These are phyloP conservation scores for Ophiocordyceps camponoti-leonardi DNA, from an alignment of 2,329 filamentous ascomycete genomes.

Conservation along the genomic window DNA sequence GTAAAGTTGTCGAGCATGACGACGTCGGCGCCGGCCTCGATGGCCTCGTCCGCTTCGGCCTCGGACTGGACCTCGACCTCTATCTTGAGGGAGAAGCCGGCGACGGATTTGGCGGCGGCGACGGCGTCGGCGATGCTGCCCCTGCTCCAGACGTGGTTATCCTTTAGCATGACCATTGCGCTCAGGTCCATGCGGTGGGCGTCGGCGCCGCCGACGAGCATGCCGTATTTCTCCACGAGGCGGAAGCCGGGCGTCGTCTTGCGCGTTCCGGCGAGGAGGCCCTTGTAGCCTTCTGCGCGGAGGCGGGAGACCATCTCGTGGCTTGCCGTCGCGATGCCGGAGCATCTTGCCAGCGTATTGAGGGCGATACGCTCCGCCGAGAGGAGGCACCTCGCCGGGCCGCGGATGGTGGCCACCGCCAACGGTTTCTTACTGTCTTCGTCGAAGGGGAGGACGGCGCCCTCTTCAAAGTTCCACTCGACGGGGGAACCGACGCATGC, in stretches of 20 bases:
- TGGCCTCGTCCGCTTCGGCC: constrained; percentile 79
- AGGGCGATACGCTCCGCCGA: constrained; percentile 88
- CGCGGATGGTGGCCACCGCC: constrained; percentile 61
- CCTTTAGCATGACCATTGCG: constrained; percentile 97
- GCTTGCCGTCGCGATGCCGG: constrained; percentile 66
- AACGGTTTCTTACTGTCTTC: constrained; percentile 32
- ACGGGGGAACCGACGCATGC: constrained; percentile 50
- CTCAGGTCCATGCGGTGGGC: constrained; percentile 80
- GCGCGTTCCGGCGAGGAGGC: constrained; percentile 79
- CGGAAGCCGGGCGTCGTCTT: constrained; percentile 96
- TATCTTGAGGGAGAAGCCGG: constrained; percentile 82
- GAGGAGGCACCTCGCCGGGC: constrained; percentile 63
- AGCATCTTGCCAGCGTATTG: constrained; percentile 80
- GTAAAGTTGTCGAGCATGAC: constrained; percentile 97
- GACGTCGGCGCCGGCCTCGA: constrained; percentile 78
- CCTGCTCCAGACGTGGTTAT: constrained; percentile 93
- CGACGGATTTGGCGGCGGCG: constrained; percentile 62
- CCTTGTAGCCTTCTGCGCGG: constrained; percentile 54
- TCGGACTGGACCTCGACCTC: constrained; percentile 91
- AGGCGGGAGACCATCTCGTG: constrained; percentile 36
- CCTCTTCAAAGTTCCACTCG: constrained; percentile 72
- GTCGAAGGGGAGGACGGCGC: constrained; percentile 23
- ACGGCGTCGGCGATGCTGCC: constrained; percentile 79
- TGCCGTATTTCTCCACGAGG: constrained; percentile 94
- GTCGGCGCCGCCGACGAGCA: constrained; percentile 86